Percentiles rank a stretch among this genome's conserved stretches.
Conservation (phyloP, 139 green algal species). For the Asterochloris sp. region DNA sequence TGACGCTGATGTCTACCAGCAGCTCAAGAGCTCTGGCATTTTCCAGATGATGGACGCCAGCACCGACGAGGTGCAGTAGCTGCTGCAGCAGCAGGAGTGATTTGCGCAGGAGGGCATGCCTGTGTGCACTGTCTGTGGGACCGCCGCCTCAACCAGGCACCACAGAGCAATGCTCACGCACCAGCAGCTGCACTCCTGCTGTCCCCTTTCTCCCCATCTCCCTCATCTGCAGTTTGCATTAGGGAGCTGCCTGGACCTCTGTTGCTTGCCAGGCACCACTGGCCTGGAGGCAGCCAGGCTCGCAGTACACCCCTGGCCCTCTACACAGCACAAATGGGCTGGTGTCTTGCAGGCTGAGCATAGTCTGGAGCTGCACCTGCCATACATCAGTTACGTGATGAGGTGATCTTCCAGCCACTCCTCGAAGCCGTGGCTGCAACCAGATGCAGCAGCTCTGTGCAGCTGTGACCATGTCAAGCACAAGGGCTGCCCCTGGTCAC, state of each 20-base stretch:
- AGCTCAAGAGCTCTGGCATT: constrained; percentile 67
- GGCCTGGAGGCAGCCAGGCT: not conserved
- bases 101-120: not conserved
- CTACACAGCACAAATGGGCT: too few species aligned
- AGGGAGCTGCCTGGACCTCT: not conserved
- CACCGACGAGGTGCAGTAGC: constrained; percentile 73
- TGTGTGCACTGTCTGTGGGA: too few species aligned
- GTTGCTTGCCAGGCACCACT: not conserved
- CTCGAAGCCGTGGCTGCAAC: not conserved
- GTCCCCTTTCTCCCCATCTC: too few species aligned
- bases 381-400: constrained; percentile 78
- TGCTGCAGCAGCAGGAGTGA: not conserved
- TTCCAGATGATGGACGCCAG: constrained; percentile 75
- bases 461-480: not conserved
- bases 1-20: constrained; percentile 69
- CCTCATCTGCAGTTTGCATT: too few species aligned
- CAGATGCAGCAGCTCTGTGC: not conserved
- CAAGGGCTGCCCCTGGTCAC: not conserved
- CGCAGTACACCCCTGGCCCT: too few species aligned
- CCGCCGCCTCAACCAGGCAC: too few species aligned
- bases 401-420: constrained; percentile 9
- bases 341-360: constrained; percentile 79
- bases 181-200: too few species aligned
- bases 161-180: too few species aligned
- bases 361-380: constrained; percentile 93